Conservation (phyloP, 1,139 yeast genomes). For the Blastobotrys elegans region DNA sequence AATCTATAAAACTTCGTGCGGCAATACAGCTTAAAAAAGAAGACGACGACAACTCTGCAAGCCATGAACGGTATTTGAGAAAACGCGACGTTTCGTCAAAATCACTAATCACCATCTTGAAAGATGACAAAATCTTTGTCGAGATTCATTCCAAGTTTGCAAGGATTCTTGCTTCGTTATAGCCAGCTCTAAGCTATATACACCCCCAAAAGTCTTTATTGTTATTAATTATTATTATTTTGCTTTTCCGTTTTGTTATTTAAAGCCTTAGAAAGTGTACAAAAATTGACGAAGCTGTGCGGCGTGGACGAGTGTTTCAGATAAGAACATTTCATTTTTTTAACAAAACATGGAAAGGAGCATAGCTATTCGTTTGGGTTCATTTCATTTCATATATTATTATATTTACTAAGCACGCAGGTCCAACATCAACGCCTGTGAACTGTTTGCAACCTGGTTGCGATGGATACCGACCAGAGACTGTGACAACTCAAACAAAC, state of each 20-base stretch:
- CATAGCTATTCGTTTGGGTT: too few relatives aligned
- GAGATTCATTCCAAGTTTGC: slow-evolving; percentile 50
- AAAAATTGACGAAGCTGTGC: too few relatives aligned
- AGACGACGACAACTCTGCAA: slow-evolving; percentile 9
- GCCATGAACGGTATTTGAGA: slow-evolving; percentile 50
- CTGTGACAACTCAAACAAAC: slow-evolving; percentile 83
- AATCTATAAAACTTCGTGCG: slow-evolving; percentile 45
- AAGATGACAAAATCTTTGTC: slow-evolving; percentile 54
- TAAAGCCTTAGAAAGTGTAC: too few relatives aligned
- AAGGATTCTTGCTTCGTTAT: slow-evolving; percentile 37
- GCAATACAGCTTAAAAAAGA: slow-evolving; percentile 26
- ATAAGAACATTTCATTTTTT: too few relatives aligned
- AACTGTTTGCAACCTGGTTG: slow-evolving; percentile 71
- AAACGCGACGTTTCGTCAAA: slow-evolving; percentile 50
- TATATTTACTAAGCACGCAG: too few relatives aligned
- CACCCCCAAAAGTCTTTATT: too few relatives aligned
- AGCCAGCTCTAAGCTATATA: too few relatives aligned
- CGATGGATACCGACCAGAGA: slow-evolving; percentile 91
- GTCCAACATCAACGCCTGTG: slow-evolving; percentile 53
- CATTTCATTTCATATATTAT: too few relatives aligned
- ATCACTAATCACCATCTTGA: slow-evolving; percentile 54
- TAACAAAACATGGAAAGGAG: too few relatives aligned
- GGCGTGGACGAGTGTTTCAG: too few relatives aligned
- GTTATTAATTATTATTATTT: too few relatives aligned
- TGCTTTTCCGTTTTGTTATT: too few relatives aligned